Conservation (phyloP, 2,329 filamentous ascomycete species). For the Penicillium sp. region DNA sequence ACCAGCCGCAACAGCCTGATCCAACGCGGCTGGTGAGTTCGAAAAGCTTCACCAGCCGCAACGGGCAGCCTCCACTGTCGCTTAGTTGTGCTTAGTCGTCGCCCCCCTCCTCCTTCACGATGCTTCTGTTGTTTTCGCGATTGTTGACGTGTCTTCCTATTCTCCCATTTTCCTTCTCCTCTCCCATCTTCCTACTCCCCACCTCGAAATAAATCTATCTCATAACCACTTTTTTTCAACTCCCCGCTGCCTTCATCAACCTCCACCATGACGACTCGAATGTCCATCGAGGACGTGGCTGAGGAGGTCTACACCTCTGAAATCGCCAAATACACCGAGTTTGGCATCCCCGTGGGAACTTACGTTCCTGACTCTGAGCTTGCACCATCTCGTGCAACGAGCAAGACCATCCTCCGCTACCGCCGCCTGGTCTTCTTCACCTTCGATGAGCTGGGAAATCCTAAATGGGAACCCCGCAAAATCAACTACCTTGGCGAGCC, state of each 20-base stretch:
- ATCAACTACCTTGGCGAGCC: neutral
- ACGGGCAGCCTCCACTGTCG: neutral
- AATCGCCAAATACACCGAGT: neutral
- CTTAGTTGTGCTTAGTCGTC: neutral
- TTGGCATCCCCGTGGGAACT: neutral
- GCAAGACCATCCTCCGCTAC: neutral
- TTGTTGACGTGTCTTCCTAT: neutral
- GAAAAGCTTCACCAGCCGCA: neutral
- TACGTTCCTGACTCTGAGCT: neutral
- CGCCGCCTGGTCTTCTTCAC: constrained; percentile 2
- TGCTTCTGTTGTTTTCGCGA: neutral
- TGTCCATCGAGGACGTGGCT: neutral
- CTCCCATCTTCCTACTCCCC: neutral
- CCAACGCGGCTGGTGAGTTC: neutral
- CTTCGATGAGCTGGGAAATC: neutral
- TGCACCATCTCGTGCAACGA: neutral
- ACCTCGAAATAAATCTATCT: neutral
- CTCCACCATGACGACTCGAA: neutral
- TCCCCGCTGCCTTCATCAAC: neutral
- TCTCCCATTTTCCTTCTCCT: neutral
- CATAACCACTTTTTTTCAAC: neutral
- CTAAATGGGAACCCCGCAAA: neutral
- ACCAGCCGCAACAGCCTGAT: neutral
- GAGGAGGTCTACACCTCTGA: neutral
- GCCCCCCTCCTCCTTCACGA: neutral